phyloP scores from a whole-genome alignment of 2,329 filamentous ascomycete species.

The Ilyonectria robusta region DNA sequence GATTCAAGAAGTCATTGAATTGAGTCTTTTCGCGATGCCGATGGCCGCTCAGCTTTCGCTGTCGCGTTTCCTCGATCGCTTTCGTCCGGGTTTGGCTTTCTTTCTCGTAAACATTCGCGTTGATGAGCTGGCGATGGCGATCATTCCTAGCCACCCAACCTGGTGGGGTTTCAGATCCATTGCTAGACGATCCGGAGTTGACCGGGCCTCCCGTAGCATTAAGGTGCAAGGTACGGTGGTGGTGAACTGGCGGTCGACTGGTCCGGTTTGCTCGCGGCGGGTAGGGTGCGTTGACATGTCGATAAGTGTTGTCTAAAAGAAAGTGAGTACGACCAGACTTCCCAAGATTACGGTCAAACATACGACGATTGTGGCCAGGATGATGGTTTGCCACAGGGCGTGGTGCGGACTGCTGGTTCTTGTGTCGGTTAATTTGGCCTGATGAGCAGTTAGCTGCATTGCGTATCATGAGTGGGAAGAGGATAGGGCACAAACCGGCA shows the following conservation, averaged over 20 bases:
- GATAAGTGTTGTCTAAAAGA: constrained; percentile 51
- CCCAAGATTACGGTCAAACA: constrained; percentile 35
- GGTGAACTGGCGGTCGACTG: constrained; percentile 57
- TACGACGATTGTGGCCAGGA: constrained; percentile 54
- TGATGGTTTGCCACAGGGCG: constrained; percentile 48
- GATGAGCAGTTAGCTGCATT: constrained; percentile 40
- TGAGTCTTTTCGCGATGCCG: constrained; percentile 73
- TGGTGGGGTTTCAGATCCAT: constrained; percentile 51
- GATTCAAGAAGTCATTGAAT: constrained; percentile 58
- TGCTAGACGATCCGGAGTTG: constrained; percentile 55
- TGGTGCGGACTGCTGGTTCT: constrained; percentile 70
- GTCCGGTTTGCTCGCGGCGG: constrained; percentile 53
- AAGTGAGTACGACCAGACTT: constrained; percentile 24
- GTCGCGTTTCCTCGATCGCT: constrained; percentile 79
- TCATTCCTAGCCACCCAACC: constrained; percentile 80
- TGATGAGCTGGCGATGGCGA: constrained; percentile 87
- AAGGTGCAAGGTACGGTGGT: constrained; percentile 74
- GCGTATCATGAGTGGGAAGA: constrained; percentile 24
- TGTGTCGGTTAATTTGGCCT: constrained; percentile 88
- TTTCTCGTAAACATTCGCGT: constrained; percentile 82
- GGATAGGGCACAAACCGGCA: constrained; percentile 57
- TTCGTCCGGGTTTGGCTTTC: constrained; percentile 77
- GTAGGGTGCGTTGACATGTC: constrained; percentile 53
- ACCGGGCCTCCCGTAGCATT: constrained; percentile 60
- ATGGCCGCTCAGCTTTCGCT: constrained; percentile 67